Percentiles rank a stretch among this genome's conserved stretches.
Evolutionary conservation across 2,329 filamentous ascomycete genomes (phyloP).

Genomic region (Diaporthe citrichinensis): DNA sequence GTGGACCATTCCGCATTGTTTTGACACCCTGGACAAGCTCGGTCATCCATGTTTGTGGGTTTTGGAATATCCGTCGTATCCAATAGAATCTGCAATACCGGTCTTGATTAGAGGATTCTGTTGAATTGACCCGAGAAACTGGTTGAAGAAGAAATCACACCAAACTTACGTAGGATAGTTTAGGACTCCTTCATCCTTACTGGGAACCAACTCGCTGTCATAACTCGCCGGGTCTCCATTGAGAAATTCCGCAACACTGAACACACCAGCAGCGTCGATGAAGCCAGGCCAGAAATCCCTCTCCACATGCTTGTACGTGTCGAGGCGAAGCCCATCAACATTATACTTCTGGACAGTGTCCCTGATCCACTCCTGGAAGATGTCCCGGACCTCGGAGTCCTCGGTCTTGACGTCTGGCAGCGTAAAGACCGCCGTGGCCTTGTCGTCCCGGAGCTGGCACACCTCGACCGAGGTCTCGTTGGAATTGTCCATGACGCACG

Average conservation of each 20-base stretch:
- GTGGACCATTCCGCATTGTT: background rate
- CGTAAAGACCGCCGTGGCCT: slow-evolving; percentile 36
- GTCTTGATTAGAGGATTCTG: background rate
- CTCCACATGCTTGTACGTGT: slow-evolving; percentile 53
- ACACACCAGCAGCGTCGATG: slow-evolving; percentile 6
- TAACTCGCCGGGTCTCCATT: background rate
- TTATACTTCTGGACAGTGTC: slow-evolving; percentile 68
- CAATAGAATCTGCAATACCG: background rate
- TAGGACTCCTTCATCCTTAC: background rate
- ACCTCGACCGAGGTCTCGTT: slow-evolving; percentile 28
- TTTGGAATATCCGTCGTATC: slow-evolving; percentile 11
- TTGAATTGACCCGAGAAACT: fast-evolving
- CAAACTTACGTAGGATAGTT: slow-evolving; percentile 6
- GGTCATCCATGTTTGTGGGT: slow-evolving; percentile 14
- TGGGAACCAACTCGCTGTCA: slow-evolving; percentile 2
- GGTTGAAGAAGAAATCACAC: too few relatives aligned
- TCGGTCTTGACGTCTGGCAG: slow-evolving; percentile 72
- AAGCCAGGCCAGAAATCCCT: background rate
- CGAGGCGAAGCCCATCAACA: slow-evolving; percentile 72
- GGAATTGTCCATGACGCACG: slow-evolving; percentile 23
- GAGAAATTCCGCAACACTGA: slow-evolving; percentile 1
- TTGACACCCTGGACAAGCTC: background rate
- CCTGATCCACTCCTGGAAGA: slow-evolving; percentile 69
- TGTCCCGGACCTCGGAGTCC: slow-evolving; percentile 58
- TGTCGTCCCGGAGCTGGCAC: background rate